These are phyloP conservation scores for Sporisorium iseilematis-ciliati DNA, from an alignment of 1,284 basidiomycete genomes.

Conservation along the genomic window DNA sequence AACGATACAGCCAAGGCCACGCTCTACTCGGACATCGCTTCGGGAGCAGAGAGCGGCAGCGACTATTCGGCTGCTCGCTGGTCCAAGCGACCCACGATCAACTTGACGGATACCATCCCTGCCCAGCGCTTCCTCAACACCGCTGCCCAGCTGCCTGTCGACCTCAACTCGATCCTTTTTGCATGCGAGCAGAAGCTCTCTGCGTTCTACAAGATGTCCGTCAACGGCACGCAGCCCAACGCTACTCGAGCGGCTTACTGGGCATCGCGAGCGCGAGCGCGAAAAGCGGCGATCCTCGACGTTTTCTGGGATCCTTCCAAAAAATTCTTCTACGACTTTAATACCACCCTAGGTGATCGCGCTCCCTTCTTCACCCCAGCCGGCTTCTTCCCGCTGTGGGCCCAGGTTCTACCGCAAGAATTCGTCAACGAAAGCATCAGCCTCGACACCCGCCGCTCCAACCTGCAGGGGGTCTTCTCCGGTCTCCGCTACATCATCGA, in stretches of 20 bases:
- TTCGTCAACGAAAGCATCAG: constrained; percentile 73
- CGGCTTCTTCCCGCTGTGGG: constrained; percentile 88
- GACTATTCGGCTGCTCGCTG: constrained; percentile 72
- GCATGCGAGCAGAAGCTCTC: constrained; percentile 72
- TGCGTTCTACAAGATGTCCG: constrained; percentile 73
- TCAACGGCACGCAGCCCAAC: constrained; percentile 66
- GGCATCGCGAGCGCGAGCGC: constrained; percentile 74
- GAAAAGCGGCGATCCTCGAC: constrained; percentile 82
- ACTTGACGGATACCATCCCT: constrained; percentile 71
- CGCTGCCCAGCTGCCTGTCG: constrained; percentile 78
- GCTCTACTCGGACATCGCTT: constrained; percentile 89
- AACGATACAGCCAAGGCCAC: constrained; percentile 75
- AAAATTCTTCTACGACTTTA: constrained; percentile 88
- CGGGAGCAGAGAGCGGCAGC: constrained; percentile 82
- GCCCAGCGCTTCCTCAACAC: constrained; percentile 81
- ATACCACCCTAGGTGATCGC: constrained; percentile 44
- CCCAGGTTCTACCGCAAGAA: constrained; percentile 82
- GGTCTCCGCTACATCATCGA: constrained; percentile 82
- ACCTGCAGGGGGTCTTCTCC: constrained; percentile 76
- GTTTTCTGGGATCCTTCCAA: constrained; percentile 85
- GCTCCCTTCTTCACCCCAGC: constrained; percentile 77
- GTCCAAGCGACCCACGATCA: constrained; percentile 73
- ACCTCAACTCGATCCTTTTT: constrained; percentile 84
- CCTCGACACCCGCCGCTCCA: constrained; percentile 52
- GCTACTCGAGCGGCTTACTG: constrained; percentile 73